Evolutionary conservation across 805 yeast species (phyloP), one percentile per base, ranked within the genome.

Genomic region (Candida germanica): DNA sequence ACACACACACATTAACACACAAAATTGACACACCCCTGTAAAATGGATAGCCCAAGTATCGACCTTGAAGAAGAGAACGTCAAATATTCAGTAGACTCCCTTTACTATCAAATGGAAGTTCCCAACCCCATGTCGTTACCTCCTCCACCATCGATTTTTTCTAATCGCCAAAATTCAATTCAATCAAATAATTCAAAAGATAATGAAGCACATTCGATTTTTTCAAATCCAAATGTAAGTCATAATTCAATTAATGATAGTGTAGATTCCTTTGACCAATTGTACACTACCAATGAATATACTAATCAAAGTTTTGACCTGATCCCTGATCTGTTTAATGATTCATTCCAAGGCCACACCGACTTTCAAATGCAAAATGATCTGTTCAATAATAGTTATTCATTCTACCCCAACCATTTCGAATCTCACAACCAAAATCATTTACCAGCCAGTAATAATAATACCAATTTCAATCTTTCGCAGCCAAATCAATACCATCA

Each of bases 221-320:
- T 44, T 26, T 39, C 44, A 5, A 35, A 41, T 15, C 36, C 48
- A 9, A 44, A 41, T 26, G 27, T 42, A 1, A 33, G 39, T 8
- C 38, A 44, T 17, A 38, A 33, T n/a, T 44, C 43, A 17, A 23
- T 44, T 31, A 34, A 31, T 18, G 36, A 39, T 4, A 29, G 38
- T 16, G 29, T 30, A 11, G 39, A 35, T 12, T 33, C 46, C 8
- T 33, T 35, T 19, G 56, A 53, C 16, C 44, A 53, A 34, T 43
- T 58, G 36, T 52, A 56, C 44, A 51, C 47, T 38, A 22, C 48
- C 15, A 40, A 42, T 16, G 60, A 56, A 25, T 52, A 53, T 31
- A 60, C 56, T 11, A 36, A 49, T 38, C 51, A 53, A 11, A 53
- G 59, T 3, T 47, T 57, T 22, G 63, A 59, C 15, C 49, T 54